Conservation (phyloP, 2,329 filamentous ascomycete genomes). For the Rosellinia necatrix region DNA sequence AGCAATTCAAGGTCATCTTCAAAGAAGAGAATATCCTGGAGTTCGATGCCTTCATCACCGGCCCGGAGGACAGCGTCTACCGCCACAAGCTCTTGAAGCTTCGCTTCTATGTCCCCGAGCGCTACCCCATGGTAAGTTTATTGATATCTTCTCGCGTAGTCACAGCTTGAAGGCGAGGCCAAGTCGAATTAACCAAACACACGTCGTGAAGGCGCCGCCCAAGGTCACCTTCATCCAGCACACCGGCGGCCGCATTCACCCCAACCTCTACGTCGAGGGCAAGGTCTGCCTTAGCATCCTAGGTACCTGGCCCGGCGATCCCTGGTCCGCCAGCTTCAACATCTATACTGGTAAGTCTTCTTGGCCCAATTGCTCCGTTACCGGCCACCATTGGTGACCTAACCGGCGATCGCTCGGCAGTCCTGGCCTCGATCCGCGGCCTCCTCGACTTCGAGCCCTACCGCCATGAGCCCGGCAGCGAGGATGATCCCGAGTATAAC, state of each 20-base stretch:
- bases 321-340: constrained; percentile 22
- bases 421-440: constrained; percentile 23
- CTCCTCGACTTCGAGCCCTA: constrained; percentile 28
- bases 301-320: constrained; percentile 22
- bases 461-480: constrained; percentile 20
- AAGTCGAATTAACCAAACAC: background rate
- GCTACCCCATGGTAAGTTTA: constrained; percentile 24
- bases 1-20: constrained; percentile 28
- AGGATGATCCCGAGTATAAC: background rate
- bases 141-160: too few relatives aligned
- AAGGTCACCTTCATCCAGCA: constrained; percentile 27
- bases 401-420: constrained; percentile 13
- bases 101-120: constrained; percentile 20
- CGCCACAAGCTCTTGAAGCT: constrained; percentile 29
- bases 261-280: constrained; percentile 27
- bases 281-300: constrained; percentile 27
- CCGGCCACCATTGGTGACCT: too few relatives aligned
- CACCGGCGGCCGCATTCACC: constrained; percentile 21
- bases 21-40: constrained; percentile 19
- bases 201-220: constrained; percentile 27
- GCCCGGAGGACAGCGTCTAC: constrained; percentile 25
- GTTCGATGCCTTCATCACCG: constrained; percentile 26
- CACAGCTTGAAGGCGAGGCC: too few relatives aligned
- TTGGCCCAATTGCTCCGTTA: background rate
- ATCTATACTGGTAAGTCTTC: constrained; percentile 21